These are phyloP conservation scores for Jackrogersella multiformis DNA, from an alignment of 495 filamentous ascomycete species.

Conservation along the genomic window DNA sequence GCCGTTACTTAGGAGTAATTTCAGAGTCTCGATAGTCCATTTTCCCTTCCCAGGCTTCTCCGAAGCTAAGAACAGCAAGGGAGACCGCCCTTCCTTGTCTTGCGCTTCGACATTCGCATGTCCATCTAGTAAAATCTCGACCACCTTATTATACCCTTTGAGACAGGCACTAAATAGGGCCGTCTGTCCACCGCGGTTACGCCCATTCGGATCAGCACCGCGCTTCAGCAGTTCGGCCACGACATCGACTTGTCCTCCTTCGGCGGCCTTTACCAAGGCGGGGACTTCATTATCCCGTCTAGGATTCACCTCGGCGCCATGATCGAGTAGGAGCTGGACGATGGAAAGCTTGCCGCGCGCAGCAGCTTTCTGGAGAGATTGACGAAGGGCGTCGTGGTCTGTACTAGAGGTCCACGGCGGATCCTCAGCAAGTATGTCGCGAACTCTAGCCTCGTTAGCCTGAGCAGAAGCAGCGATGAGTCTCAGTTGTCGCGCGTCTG, in stretches of 20 bases:
- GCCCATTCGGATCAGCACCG: slow-evolving; percentile 44
- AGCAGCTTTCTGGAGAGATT: slow-evolving; percentile 66
- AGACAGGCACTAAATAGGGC: slow-evolving; percentile 69
- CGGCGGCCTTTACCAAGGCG: slow-evolving; percentile 47
- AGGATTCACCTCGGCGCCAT: slow-evolving; percentile 64
- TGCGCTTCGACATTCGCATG: slow-evolving; percentile 62
- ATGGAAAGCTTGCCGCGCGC: slow-evolving; percentile 64
- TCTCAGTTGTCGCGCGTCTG: slow-evolving; percentile 47
- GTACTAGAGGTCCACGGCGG: slow-evolving; percentile 42
- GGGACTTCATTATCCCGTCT: slow-evolving; percentile 42
- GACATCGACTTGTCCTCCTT: slow-evolving; percentile 43
- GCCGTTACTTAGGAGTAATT: slow-evolving; percentile 48
- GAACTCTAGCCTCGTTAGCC: slow-evolving; percentile 47
- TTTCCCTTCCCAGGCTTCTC: slow-evolving; percentile 46
- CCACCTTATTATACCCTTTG: slow-evolving; percentile 61
- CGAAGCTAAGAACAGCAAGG: slow-evolving; percentile 46
- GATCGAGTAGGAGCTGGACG: slow-evolving; percentile 60
- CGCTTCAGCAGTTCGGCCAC: slow-evolving; percentile 42
- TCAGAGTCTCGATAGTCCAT: slow-evolving; percentile 46
- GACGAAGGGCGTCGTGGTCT: slow-evolving; percentile 47
- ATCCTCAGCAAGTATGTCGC: slow-evolving; percentile 46
- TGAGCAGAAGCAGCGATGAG: slow-evolving; percentile 47
- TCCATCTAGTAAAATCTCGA: slow-evolving; percentile 59
- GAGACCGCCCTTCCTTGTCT: slow-evolving; percentile 44
- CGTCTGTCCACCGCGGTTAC: slow-evolving; percentile 50